Percentiles rank a stretch among this genome's conserved stretches.
phyloP scores from a whole-genome alignment of 768 basidiomycete genomes.

The Mycena crocata region DNA sequence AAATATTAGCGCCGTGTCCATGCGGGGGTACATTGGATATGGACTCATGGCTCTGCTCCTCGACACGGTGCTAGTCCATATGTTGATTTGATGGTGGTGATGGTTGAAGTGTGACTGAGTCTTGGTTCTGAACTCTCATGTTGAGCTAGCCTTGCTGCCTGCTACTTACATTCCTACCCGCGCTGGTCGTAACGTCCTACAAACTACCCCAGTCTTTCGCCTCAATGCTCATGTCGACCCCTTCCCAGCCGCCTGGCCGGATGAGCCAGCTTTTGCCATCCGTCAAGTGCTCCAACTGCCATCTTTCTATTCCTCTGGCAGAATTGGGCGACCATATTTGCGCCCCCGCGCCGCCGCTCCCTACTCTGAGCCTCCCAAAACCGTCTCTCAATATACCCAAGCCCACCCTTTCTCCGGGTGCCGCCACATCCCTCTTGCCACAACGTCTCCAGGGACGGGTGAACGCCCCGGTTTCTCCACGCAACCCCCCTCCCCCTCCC shows the following conservation, averaged over 20 bases:
- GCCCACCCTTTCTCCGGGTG: slow-evolving; percentile 52
- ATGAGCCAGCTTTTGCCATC: slow-evolving; percentile 83
- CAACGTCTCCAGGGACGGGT: slow-evolving; percentile 62
- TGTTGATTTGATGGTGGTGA: too few relatives aligned
- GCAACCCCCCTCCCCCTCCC: slow-evolving; percentile 24
- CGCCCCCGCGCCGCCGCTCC: slow-evolving; percentile 58
- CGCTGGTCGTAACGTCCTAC: slow-evolving; percentile 46
- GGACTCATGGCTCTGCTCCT: too few relatives aligned
- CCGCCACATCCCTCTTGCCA: slow-evolving; percentile 60
- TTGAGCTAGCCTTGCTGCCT: neutral
- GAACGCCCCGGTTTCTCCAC: slow-evolving; percentile 31
- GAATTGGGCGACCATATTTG: slow-evolving; percentile 87
- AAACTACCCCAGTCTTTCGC: slow-evolving; percentile 25
- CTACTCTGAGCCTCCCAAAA: slow-evolving; percentile 49
- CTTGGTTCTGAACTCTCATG: neutral
- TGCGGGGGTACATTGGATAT: too few relatives aligned
- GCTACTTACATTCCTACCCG: slow-evolving; percentile 17
- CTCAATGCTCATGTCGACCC: slow-evolving; percentile 42
- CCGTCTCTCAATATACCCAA: slow-evolving; percentile 48
- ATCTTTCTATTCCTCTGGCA: slow-evolving; percentile 73
- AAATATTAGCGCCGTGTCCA: too few relatives aligned
- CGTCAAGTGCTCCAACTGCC: slow-evolving; percentile 88
- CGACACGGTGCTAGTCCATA: too few relatives aligned
- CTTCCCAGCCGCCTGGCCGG: slow-evolving; percentile 48
- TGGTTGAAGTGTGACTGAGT: neutral